Percentiles rank a stretch among this genome's conserved stretches.
Evolutionary conservation across 148 eudicot genomes (phyloP).

Genomic region (Pouteria glomerata): DNA sequence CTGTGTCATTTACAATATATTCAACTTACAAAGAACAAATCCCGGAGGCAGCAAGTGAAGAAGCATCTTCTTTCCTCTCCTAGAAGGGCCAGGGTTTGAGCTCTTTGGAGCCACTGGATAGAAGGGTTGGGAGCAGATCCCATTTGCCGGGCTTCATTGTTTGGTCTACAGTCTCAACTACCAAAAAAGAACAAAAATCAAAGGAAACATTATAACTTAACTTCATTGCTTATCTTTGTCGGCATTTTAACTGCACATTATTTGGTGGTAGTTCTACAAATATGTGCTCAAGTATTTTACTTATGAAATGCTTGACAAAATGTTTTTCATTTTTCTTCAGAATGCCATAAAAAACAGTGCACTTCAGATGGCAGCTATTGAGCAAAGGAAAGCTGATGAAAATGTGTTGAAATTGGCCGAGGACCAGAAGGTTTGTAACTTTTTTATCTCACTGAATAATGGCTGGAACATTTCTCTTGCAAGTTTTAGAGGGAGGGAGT

Average conservation of each 20-base stretch:
- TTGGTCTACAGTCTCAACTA: no score
- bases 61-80: no score
- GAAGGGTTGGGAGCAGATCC: background rate
- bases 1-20: background rate
- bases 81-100: no score
- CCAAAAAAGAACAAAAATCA: background rate
- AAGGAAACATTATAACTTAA: background rate
- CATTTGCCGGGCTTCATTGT: background rate
- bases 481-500: no score
- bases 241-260: background rate
- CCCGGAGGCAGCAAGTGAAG: background rate
- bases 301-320: slow-evolving; percentile 14
- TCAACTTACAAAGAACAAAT: no score
- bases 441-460: background rate
- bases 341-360: slow-evolving; percentile 56
- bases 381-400: slow-evolving; percentile 72
- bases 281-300: background rate
- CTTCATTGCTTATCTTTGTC: background rate
- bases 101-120: background rate
- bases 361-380: slow-evolving; percentile 63
- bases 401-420: slow-evolving; percentile 76
- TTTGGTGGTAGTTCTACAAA: background rate
- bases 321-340: slow-evolving; percentile 32
- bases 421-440: slow-evolving; percentile 59
- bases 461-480: background rate